phyloP scores from a whole-genome alignment of 2,329 filamentous ascomycete species.

The Scytalidium sp. region DNA sequence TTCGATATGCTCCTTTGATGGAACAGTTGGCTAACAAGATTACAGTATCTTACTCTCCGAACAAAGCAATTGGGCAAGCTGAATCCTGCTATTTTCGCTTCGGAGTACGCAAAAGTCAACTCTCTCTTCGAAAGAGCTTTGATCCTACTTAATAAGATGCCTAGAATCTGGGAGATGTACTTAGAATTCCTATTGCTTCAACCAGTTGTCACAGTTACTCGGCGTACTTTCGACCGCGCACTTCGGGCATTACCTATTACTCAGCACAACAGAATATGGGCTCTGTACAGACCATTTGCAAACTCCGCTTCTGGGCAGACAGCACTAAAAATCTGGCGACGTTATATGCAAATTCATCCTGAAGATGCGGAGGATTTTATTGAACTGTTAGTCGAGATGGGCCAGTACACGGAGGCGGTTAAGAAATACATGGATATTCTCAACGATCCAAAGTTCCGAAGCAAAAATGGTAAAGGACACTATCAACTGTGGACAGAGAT shows the following conservation, averaged over 20 bases:
- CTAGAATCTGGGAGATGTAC: conserved; percentile 97
- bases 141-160: conserved; percentile 97
- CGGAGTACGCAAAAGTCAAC: conserved; percentile 92
- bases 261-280: conserved; percentile 95
- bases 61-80: conserved; percentile 76
- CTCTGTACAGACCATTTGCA: conserved; percentile 84
- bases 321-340: conserved; percentile 87
- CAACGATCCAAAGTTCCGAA: conserved; percentile 86
- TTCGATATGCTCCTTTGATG: not conserved
- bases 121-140: conserved; percentile 89
- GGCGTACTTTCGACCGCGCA: conserved; percentile 87
- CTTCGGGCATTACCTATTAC: conserved; percentile 88
- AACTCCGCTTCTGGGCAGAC: conserved; percentile 88
- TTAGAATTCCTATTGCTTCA: conserved; percentile 86
- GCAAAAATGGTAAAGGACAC: conserved; percentile 89
- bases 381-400: conserved; percentile 76
- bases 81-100: conserved; percentile 75
- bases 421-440: conserved; percentile 88
- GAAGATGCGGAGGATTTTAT: conserved; percentile 96
- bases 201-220: conserved; percentile 83
- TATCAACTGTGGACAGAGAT: conserved; percentile 98
- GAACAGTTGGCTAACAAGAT: conserved; percentile 11
- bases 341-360: conserved; percentile 96
- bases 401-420: conserved; percentile 86
- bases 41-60: conserved; percentile 79